Conservation (phyloP, 345 rosid genomes). For the Geranium brycei region DNA sequence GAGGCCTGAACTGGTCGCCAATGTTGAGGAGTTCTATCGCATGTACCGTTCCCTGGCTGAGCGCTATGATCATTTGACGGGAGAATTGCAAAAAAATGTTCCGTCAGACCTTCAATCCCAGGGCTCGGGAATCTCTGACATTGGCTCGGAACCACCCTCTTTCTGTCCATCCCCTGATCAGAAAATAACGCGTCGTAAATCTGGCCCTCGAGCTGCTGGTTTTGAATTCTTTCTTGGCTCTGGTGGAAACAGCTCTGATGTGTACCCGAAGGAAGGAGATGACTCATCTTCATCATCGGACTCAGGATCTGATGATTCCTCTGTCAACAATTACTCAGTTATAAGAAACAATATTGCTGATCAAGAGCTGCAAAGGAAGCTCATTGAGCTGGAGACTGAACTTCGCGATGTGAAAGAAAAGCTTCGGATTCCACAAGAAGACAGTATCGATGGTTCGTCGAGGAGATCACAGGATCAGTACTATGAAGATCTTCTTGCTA, state of each 20-base stretch:
- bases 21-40: slow-evolving; percentile 71
- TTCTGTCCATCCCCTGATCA: slow-evolving; percentile 36
- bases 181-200: slow-evolving; percentile 28
- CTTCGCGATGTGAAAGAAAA: slow-evolving; percentile 47
- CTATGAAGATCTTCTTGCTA: slow-evolving; percentile 25
- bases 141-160: slow-evolving; percentile 24
- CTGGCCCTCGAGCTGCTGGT: slow-evolving; percentile 49
- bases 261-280: slow-evolving; percentile 48
- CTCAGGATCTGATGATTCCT: slow-evolving; percentile 68
- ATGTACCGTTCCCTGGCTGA: slow-evolving; percentile 76
- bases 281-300: slow-evolving; percentile 54
- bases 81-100: slow-evolving; percentile 45
- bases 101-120: slow-evolving; percentile 47
- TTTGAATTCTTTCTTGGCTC: slow-evolving; percentile 55
- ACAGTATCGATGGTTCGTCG: slow-evolving; percentile 22
- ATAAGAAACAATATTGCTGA: slow-evolving; percentile 30
- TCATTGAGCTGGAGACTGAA: slow-evolving; percentile 47
- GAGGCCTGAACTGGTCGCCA: slow-evolving; percentile 61
- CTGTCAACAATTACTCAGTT: slow-evolving; percentile 46
- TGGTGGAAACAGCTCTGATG: slow-evolving; percentile 39
- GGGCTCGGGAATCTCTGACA: slow-evolving; percentile 38
- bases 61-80: slow-evolving; percentile 73
- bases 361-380: slow-evolving; percentile 30
- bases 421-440: slow-evolving; percentile 37
- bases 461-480: slow-evolving; percentile 20